phyloP scores from a whole-genome alignment of 306 rosid genomes.

The Castanopsis chinensis region DNA sequence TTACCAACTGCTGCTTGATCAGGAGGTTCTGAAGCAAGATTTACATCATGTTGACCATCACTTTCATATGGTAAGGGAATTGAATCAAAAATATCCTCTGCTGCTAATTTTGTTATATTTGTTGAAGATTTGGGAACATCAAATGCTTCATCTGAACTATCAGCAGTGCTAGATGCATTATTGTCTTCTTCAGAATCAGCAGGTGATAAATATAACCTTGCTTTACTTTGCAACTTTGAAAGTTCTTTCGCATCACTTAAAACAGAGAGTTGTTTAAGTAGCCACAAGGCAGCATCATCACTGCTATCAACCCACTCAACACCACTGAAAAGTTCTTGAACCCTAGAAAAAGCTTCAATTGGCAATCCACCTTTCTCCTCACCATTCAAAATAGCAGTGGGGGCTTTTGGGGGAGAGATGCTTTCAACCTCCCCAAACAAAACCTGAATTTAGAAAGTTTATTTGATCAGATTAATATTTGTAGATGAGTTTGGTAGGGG shows the following conservation, averaged over 20 bases:
- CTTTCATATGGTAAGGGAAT: constrained; percentile 40
- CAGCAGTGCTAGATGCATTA: constrained; percentile 86
- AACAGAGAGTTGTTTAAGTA: constrained; percentile 78
- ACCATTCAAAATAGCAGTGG: constrained; percentile 72
- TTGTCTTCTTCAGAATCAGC: constrained; percentile 93
- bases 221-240: constrained; percentile 71
- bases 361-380: constrained; percentile 98
- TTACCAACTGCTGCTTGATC: constrained; percentile 32
- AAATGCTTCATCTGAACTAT: constrained; percentile 88
- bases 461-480: constrained; percentile 26
- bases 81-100: constrained; percentile 43
- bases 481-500: background rate
- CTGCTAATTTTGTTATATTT: constrained; percentile 46
- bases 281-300: constrained; percentile 95
- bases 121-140: constrained; percentile 58
- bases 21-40: constrained; percentile 34
- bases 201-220: constrained; percentile 75
- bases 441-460: constrained; percentile 53
- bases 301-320: constrained; percentile 83
- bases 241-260: constrained; percentile 75
- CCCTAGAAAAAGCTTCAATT: constrained; percentile 94
- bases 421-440: constrained; percentile 93
- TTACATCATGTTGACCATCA: constrained; percentile 33
- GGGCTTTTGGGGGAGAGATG: constrained; percentile 75
- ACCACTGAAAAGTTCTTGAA: constrained; percentile 90